Evolutionary conservation across 2,329 filamentous ascomycete genomes (phyloP), one percentile per base, ranked within the genome.

Genomic region (Fusarium sp.): DNA sequence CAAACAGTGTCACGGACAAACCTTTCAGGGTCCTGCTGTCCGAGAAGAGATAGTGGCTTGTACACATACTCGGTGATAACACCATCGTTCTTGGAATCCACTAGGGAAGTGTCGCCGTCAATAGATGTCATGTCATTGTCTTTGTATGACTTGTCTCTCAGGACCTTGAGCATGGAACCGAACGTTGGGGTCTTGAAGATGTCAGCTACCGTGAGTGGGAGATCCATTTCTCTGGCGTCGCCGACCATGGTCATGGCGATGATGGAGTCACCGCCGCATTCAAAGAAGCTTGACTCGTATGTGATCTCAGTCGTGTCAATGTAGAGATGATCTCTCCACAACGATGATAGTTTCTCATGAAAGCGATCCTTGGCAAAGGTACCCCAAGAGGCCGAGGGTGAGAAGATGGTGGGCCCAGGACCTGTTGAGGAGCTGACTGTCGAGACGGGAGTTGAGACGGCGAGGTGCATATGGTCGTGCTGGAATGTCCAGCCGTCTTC

Each of bases 161-260:
- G 45, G 6, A 43, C 58, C 19, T 71, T 41, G 3, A 71, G 41
- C 68, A 71, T 49, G 0, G 55, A 45, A 2, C 68, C 65, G 10
- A 71, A 71, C 1, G 34, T 31, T 2, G 70, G 70, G 34, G 60
- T 71, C 18, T 69, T 73, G 3, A 73, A 73, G 31, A 73, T 62
- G n/a, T 73, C 70, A 2, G 70, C 67, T 9, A 73, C 70, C 1
- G 58, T 69, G 13, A 73, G 70, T 1, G 64, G 37, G 7, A 73
- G 16, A 12, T 69, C 50, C 3, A 55, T 21, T 4, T 67, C 67
- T 26, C 60, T 63, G 5, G 70, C 70, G 13, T 55, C 60, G 21
- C 70, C 56, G 0, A 64, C 70, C 67, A 73, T 73, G 1, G 67
- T 51, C 70, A 73, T 73, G 31, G 70, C 70, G n/a, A 73, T 57